phyloP scores from a whole-genome alignment of 768 basidiomycete genomes.

The Coprinopsis strossmayeri region DNA sequence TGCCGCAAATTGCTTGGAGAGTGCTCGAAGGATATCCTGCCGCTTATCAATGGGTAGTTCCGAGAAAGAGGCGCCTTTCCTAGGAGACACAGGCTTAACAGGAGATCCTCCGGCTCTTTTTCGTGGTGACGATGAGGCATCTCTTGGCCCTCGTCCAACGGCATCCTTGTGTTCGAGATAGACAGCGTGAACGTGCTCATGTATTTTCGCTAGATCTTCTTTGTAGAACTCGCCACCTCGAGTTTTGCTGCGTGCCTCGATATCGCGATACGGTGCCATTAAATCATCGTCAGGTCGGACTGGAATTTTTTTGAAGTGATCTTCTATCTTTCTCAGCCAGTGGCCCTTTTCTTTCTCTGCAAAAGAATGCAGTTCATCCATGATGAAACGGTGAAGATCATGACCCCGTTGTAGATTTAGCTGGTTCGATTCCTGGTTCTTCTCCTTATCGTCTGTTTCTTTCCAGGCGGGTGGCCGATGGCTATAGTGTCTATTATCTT shows the following conservation, averaged over 20 bases:
- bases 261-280: constrained; percentile 15
- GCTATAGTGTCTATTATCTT: constrained; percentile 15
- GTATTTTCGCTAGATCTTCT: constrained; percentile 30
- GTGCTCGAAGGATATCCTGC: constrained; percentile 44
- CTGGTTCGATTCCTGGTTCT: constrained; percentile 12
- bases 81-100: not conserved
- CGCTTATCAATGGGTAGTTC: constrained; percentile 37
- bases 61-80: constrained; percentile 20
- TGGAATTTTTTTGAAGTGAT: constrained; percentile 15
- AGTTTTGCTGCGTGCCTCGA: not conserved
- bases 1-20: constrained; percentile 38
- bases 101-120: not conserved
- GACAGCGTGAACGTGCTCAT: constrained; percentile 33
- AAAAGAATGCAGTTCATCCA: constrained; percentile 31
- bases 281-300: constrained; percentile 23
- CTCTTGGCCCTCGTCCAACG: constrained; percentile 8
- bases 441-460: constrained; percentile 18
- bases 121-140: not conserved
- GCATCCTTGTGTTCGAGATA: constrained; percentile 23
- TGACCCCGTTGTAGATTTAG: not conserved
- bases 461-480: constrained; percentile 26
- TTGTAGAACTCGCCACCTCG: not conserved
- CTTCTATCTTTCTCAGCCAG: constrained; percentile 22
- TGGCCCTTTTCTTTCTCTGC: constrained; percentile 18
- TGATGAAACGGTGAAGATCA: constrained; percentile 29